Evolutionary conservation across 805 yeast genomes (phyloP).

Genomic region (Sugiyamaella valdiviana): DNA sequence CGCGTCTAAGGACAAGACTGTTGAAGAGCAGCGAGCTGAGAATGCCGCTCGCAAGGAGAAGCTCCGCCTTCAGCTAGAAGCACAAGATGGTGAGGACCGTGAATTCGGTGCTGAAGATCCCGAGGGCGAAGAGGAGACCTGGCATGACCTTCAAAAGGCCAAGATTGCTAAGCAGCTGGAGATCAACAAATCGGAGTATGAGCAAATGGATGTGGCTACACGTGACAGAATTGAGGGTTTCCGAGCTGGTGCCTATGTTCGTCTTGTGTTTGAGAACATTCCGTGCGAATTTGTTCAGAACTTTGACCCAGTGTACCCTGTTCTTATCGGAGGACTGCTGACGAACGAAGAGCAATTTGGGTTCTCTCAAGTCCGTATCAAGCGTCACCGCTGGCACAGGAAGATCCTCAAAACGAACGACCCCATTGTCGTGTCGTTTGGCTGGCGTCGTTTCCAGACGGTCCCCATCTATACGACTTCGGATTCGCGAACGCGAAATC

Average conservation of each 20-base stretch:
- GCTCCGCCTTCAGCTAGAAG: slow-evolving; percentile 83
- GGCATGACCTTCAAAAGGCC: slow-evolving; percentile 97
- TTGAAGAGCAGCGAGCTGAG: slow-evolving; percentile 68
- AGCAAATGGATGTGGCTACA: slow-evolving; percentile 66
- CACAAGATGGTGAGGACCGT: slow-evolving; percentile 62
- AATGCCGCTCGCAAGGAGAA: slow-evolving; percentile 89
- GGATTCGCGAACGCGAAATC: slow-evolving; percentile 94
- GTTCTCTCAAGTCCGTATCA: slow-evolving; percentile 82
- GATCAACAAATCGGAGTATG: slow-evolving; percentile 67
- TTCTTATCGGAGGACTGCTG: slow-evolving; percentile 83
- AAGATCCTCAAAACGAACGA: slow-evolving; percentile 92
- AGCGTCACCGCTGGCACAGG: slow-evolving; percentile 99
- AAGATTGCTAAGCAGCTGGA: slow-evolving; percentile 95
- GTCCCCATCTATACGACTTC: slow-evolving; percentile 92
- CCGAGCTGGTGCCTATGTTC: slow-evolving; percentile 90
- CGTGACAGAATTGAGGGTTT: slow-evolving; percentile 83
- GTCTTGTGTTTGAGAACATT: slow-evolving; percentile 69
- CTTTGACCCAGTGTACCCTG: slow-evolving; percentile 78
- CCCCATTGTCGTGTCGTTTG: slow-evolving; percentile 86
- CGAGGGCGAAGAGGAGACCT: slow-evolving; percentile 70
- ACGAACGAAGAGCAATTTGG: slow-evolving; percentile 93
- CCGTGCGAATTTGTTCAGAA: slow-evolving; percentile 89
- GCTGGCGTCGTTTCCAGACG: slow-evolving; percentile 98
- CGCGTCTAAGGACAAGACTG: slow-evolving; percentile 38
- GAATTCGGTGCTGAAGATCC: slow-evolving; percentile 75